These are phyloP conservation scores for Kazachstania viticola DNA, from an alignment of 805 yeast species.

Conservation along the genomic window DNA sequence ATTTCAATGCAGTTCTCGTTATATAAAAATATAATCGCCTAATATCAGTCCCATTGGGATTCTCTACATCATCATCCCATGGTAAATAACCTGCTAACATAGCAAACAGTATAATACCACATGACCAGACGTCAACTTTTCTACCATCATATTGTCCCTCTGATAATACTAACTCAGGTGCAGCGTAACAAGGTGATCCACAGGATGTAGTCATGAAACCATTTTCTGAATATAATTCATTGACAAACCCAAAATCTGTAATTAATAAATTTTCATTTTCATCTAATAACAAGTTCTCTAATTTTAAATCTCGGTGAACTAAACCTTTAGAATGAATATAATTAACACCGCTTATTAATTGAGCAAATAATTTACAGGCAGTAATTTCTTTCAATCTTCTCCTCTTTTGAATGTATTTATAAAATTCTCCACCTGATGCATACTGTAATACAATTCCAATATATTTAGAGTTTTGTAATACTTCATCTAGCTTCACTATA, in stretches of 20 bases:
- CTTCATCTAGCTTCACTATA: constrained; percentile 85
- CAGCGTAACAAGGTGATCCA: constrained; percentile 98
- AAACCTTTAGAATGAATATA: constrained; percentile 89
- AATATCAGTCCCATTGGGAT: constrained; percentile 92
- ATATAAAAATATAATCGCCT: constrained; percentile 84
- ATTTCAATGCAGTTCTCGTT: constrained; percentile 81
- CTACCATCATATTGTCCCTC: constrained; percentile 85
- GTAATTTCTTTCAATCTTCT: constrained; percentile 75
- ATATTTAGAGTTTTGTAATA: constrained; percentile 84
- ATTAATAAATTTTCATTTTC: constrained; percentile 77
- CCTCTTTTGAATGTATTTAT: constrained; percentile 80
- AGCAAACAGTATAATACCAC: constrained; percentile 91
- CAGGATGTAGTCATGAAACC: constrained; percentile 91
- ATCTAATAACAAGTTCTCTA: constrained; percentile 77
- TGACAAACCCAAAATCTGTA: constrained; percentile 92
- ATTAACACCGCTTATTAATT: constrained; percentile 85
- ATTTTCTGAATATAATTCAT: constrained; percentile 46
- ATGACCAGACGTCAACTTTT: constrained; percentile 94
- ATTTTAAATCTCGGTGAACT: constrained; percentile 81
- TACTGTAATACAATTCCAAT: constrained; percentile 94
- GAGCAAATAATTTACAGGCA: constrained; percentile 86
- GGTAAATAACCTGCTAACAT: constrained; percentile 97
- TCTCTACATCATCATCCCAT: constrained; percentile 92
- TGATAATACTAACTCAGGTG: constrained; percentile 91
- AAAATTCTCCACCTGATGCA: constrained; percentile 95